Conservation (phyloP, 345 rosid genomes). For the Sisymbrium irio region DNA sequence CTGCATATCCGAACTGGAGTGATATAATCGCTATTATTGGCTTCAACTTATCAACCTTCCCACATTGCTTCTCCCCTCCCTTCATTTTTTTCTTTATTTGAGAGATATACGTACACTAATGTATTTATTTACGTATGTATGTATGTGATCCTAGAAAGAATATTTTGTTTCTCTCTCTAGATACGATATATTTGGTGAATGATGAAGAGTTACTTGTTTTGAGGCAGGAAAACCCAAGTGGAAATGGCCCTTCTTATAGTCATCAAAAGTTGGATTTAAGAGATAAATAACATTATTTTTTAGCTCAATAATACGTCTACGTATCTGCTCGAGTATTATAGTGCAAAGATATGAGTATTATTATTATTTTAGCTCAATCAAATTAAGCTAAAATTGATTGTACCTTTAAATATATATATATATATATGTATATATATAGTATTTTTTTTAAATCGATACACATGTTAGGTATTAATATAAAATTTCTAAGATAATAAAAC, state of each 20-base stretch:
- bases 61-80: conserved; percentile 25
- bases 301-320: conserved; percentile 29
- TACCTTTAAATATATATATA: not conserved
- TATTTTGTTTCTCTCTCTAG: conserved; percentile 3
- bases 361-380: not conserved
- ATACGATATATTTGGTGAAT: conserved; percentile 7
- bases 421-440: too few species aligned
- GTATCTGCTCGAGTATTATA: conserved; percentile 35
- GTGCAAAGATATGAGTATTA: not conserved
- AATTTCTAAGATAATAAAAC: not conserved
- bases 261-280: conserved; percentile 24
- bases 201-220: conserved; percentile 26
- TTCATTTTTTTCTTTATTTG: conserved; percentile 18
- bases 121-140: not conserved
- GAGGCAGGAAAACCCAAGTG: conserved; percentile 24
- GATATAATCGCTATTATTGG: conserved; percentile 78
- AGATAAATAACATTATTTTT: conserved; percentile 26
- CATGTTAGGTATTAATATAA: not conserved
- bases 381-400: not conserved
- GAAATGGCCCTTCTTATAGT: conserved; percentile 31
- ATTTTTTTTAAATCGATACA: not conserved
- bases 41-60: conserved; percentile 41
- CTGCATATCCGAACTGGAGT: conserved; percentile 86
- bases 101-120: not conserved
- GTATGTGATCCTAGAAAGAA: not conserved